Conservation (phyloP, 2,329 filamentous ascomycete species). For the Alternaria hordeiaustralica region DNA sequence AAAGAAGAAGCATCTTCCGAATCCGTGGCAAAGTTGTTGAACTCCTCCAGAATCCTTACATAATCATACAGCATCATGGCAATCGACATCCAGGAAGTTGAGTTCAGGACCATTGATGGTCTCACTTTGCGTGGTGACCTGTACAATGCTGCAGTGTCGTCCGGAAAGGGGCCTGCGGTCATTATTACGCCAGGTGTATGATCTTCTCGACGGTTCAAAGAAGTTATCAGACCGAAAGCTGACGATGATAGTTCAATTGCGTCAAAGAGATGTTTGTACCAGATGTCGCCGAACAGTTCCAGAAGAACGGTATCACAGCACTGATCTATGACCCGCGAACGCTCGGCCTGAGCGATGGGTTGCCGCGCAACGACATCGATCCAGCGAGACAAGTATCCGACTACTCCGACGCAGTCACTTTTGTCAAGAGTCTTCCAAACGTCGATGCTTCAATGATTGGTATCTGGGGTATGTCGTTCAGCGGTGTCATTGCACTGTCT, state of each 20-base stretch:
- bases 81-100: no score
- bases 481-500: conserved; percentile 29
- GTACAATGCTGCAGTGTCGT: no score
- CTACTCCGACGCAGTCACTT: conserved; percentile 48
- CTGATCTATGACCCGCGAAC: conserved; percentile 49
- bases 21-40: no score
- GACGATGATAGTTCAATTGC: conserved; percentile 26
- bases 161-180: no score
- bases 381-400: conserved; percentile 44
- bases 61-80: no score
- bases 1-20: no score
- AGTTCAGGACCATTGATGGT: no score
- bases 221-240: no score
- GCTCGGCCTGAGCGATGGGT: conserved; percentile 48
- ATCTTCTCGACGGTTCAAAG: no score
- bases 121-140: no score
- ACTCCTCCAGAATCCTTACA: no score
- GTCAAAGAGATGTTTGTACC: conserved; percentile 44
- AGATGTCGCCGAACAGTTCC: conserved; percentile 41
- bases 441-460: conserved; percentile 28
- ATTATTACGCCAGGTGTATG: no score
- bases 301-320: conserved; percentile 43
- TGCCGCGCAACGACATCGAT: conserved; percentile 49
- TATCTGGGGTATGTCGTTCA: conserved; percentile 50
- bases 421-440: conserved; percentile 26